phyloP scores from a whole-genome alignment of 2,329 filamentous ascomycete genomes.

The Hypoxylon rubiginosum region DNA sequence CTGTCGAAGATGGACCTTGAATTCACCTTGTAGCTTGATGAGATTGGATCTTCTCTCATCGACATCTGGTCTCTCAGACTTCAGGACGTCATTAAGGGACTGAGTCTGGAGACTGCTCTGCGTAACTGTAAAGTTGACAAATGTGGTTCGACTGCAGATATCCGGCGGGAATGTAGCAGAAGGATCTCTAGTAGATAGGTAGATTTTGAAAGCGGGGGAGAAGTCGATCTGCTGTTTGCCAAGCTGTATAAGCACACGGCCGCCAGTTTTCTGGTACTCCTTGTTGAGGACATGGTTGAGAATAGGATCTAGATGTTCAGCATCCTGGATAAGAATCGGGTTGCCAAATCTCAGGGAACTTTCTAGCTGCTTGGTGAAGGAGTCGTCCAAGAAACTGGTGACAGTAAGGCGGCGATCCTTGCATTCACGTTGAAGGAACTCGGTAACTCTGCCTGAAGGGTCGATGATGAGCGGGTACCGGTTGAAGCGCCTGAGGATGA shows the following conservation, averaged over 20 bases:
- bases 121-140: constrained; percentile 99
- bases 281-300: constrained; percentile 99
- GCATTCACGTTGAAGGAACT: constrained; percentile 95
- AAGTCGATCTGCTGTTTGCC: constrained; percentile 99
- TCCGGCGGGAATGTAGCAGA: constrained; percentile 96
- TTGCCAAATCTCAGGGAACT: constrained; percentile 98
- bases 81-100: constrained; percentile 96
- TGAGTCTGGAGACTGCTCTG: constrained; percentile 99
- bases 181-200: constrained; percentile 94
- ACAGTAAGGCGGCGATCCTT: constrained; percentile 94
- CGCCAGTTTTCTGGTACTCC: constrained; percentile 98
- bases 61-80: constrained; percentile 96
- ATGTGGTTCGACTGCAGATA: constrained; percentile 97
- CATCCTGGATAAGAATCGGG: constrained; percentile 97
- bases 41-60: constrained; percentile 96
- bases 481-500: constrained; percentile 97
- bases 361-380: constrained; percentile 97
- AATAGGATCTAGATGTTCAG: constrained; percentile 95
- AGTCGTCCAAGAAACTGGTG: constrained; percentile 97
- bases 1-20: constrained; percentile 96
- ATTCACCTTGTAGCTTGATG: constrained; percentile 98
- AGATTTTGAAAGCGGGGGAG: constrained; percentile 95
- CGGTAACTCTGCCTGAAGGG: constrained; percentile 92
- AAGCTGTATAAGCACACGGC: constrained; percentile 96
- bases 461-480: constrained; percentile 98